Evolutionary conservation across 306 rosid genomes (phyloP).

Genomic region (Vicia faba): DNA sequence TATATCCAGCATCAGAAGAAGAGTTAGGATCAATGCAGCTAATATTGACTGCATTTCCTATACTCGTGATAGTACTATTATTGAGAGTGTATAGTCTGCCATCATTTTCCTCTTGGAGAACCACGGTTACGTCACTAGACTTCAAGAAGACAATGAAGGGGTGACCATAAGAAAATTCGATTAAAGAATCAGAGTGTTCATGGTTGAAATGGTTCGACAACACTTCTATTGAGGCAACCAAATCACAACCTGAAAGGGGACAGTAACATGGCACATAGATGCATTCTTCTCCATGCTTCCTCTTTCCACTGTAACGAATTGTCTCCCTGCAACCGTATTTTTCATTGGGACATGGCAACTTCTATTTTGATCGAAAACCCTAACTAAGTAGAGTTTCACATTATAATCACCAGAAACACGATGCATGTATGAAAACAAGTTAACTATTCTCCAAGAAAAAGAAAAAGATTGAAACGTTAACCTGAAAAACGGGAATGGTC

Average conservation of each 20-base stretch:
- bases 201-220: not conserved
- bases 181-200: not conserved
- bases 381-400: not conserved
- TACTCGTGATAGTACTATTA: not conserved
- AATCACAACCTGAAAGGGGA: not conserved
- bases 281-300: not conserved
- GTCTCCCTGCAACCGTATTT: not conserved
- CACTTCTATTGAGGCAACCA: not conserved
- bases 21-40: not conserved
- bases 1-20: not conserved
- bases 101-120: not conserved
- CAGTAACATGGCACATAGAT: not conserved
- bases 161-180: not conserved
- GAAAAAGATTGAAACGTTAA: not conserved
- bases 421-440: too few relatives aligned
- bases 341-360: slow-evolving; percentile 34
- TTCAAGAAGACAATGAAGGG: not conserved
- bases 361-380: not conserved
- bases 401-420: too few relatives aligned
- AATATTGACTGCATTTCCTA: not conserved
- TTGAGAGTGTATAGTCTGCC: not conserved
- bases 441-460: too few relatives aligned
- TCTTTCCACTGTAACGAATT: not conserved
- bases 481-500: not conserved
- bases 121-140: not conserved